phyloP scores from a whole-genome alignment of 2,329 filamentous ascomycete genomes.

The Pestalotiopsis sp. region DNA sequence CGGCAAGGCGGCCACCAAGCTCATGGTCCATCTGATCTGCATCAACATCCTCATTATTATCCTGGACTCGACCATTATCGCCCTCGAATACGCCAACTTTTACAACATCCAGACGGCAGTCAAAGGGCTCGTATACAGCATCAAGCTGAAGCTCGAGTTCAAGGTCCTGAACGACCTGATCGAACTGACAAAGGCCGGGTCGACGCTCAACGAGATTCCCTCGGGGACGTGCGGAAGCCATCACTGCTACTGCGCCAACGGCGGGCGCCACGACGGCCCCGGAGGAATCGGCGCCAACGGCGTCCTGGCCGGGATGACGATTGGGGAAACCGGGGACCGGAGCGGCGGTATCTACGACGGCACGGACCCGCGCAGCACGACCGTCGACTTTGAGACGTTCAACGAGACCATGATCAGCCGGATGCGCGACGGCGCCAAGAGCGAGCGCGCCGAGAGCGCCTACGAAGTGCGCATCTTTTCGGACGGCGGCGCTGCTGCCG shows the following conservation, averaged over 20 bases:
- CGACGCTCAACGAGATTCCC: background rate
- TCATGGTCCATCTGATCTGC: slow-evolving; percentile 37
- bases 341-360: slow-evolving; percentile 7
- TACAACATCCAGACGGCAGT: slow-evolving; percentile 22
- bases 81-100: slow-evolving; percentile 19
- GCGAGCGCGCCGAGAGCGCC: background rate
- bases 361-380: background rate
- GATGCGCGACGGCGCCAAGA: background rate
- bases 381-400: slow-evolving; percentile 7
- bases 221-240: background rate
- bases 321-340: background rate
- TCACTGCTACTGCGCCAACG: background rate
- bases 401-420: slow-evolving; percentile 8
- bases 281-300: background rate
- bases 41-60: slow-evolving; percentile 37
- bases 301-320: background rate
- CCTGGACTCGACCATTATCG: slow-evolving; percentile 31
- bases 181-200: slow-evolving; percentile 13
- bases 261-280: background rate
- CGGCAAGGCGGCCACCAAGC: slow-evolving; percentile 19
- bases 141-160: slow-evolving; percentile 20
- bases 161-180: slow-evolving; percentile 17
- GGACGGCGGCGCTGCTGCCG: background rate
- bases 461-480: slow-evolving; percentile 9
- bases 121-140: slow-evolving; percentile 19